Base-by-base conservation (phyloP, 1,139 yeast genomes). In the Debaryomycetaceae sp. region DNA sequence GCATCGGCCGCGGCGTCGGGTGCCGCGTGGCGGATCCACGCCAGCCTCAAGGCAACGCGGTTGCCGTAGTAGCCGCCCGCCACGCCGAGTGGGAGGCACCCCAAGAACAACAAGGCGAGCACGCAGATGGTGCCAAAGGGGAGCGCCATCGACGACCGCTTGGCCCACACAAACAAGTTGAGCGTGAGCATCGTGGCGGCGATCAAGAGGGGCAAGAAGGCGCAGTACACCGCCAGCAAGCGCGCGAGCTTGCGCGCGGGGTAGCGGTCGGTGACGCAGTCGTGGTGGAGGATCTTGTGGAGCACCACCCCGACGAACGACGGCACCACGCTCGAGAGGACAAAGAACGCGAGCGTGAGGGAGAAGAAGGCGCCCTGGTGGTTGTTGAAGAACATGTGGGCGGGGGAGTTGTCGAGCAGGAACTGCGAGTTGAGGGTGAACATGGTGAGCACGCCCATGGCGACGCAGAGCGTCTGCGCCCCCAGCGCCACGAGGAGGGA, bases 41-140 rank as follows among this genome's bases (percentile, higher is more conserved):
- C n/a, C n/a, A n/a, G n/a, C n/a, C n/a, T n/a, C 18, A 24, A 22
- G 11, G 42, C 58, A 39, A 32, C 47, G 25, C 53, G 58, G 44
- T 71, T 71, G 3, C 89, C 89, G 23, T 69, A 45, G 29, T 58
- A 54, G 1, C 91, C 94, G 8, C 95, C 96, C 27, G 81, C 39
- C 10, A 83, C 41, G 5, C 91, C 83, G 32, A 86, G 61, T 2
- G 95, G 95, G 17, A 84, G 64, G 10, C 83, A 56, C 18, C 80
- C 51, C 31, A 81, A 65, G 56, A 85, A 81, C 30, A 78, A 54
- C 11, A 70, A 45, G 14, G 81, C 54, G 26, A 83, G 54, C 2
- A 73, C 67, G n/a, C 81, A 58, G 27, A 83, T 67, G 0, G 89
- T 78, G 7, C 83, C 79, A 43, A 84, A 79, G 7, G 95, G 95